phyloP scores from a whole-genome alignment of 2,329 filamentous ascomycete genomes.

The Emydomyces testavorans region DNA sequence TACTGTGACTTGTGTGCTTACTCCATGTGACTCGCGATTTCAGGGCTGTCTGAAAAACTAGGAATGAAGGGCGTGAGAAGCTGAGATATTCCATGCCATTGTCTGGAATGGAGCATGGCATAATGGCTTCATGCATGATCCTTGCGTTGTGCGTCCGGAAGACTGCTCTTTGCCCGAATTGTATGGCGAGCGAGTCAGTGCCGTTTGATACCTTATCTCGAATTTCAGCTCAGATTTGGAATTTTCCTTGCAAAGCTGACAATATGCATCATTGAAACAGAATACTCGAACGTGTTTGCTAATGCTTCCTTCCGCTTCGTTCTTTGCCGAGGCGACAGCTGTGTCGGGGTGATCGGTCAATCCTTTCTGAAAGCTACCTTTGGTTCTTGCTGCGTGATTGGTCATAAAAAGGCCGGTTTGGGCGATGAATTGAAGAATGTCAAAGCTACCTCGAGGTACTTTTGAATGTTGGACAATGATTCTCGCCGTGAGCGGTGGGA shows the following conservation, averaged over 20 bases:
- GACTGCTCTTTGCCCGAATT: background rate
- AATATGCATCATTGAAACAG: background rate
- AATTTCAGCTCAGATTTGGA: background rate
- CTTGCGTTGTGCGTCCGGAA: background rate
- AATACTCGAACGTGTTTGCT: background rate
- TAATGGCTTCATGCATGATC: background rate
- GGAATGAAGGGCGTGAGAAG: no score
- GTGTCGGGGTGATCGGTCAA: background rate
- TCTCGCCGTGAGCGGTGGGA: background rate
- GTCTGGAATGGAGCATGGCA: background rate
- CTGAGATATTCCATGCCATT: background rate
- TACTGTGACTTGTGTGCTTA: no score
- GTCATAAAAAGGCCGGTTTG: background rate
- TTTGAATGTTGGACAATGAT: background rate
- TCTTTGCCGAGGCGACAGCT: background rate
- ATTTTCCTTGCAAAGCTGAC: background rate
- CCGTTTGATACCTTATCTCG: background rate
- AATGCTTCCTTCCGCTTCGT: background rate
- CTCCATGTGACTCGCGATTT: background rate
- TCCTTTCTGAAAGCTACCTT: background rate
- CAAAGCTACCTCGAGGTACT: slow-evolving; percentile 4
- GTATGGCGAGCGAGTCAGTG: background rate
- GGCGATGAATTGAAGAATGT: background rate
- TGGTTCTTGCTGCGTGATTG: background rate
- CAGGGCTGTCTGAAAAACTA: no score